phyloP scores from a whole-genome alignment of 352 stramenopile species.

The Phytophthora podocarpi region DNA sequence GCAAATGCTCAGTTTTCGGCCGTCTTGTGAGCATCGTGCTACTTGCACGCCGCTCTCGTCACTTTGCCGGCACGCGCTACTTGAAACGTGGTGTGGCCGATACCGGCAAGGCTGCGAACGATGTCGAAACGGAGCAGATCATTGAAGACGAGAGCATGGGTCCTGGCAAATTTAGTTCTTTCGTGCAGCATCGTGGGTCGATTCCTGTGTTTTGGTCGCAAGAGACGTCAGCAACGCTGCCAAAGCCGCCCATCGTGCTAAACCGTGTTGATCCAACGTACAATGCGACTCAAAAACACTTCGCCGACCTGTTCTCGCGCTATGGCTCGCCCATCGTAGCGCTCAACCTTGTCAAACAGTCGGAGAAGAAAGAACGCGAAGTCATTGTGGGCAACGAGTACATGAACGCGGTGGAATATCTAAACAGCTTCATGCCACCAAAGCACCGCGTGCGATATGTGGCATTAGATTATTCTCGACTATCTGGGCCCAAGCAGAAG shows the following conservation, averaged over 20 bases:
- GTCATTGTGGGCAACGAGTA: slow-evolving; percentile 98
- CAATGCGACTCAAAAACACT: slow-evolving; percentile 93
- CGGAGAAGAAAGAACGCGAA: slow-evolving; percentile 97
- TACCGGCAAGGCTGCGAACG: slow-evolving; percentile 99
- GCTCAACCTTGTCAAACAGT: slow-evolving; percentile 98
- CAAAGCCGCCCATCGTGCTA: slow-evolving; percentile 97
- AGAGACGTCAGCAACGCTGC: slow-evolving; percentile 97
- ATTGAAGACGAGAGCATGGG: slow-evolving; percentile 90
- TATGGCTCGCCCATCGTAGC: slow-evolving; percentile 98
- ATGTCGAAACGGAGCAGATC: slow-evolving; percentile 99
- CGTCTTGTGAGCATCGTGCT: slow-evolving; percentile 96
- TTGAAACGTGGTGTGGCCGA: slow-evolving; percentile 97
- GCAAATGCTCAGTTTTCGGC: slow-evolving; percentile 96
- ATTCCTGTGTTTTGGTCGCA: slow-evolving; percentile 99
- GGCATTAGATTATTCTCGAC: slow-evolving; percentile 95
- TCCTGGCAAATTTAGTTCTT: slow-evolving; percentile 94
- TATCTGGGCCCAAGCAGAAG: slow-evolving; percentile 91
- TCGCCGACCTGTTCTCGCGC: slow-evolving; percentile 94
- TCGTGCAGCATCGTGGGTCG: slow-evolving; percentile 97
- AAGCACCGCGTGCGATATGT: slow-evolving; percentile 97
- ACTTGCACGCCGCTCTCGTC: slow-evolving; percentile 94
- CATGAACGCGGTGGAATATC: slow-evolving; percentile 96
- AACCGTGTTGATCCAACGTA: slow-evolving; percentile 98
- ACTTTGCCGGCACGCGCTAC: slow-evolving; percentile 99
- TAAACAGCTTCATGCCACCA: slow-evolving; percentile 95